phyloP scores from a whole-genome alignment of 2,329 filamentous ascomycete genomes.

The Myotisia sp. region DNA sequence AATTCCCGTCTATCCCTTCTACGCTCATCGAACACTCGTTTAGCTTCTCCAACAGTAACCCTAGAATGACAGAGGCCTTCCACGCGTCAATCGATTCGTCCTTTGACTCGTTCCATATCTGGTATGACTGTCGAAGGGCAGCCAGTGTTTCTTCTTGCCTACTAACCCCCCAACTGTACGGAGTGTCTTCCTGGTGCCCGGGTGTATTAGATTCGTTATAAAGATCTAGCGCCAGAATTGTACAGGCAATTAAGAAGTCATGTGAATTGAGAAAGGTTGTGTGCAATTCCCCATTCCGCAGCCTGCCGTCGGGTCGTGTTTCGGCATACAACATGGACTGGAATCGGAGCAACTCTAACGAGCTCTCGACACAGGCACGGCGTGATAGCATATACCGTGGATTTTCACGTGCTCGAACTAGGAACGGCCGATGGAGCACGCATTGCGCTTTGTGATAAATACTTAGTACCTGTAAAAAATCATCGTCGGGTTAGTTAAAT shows the following conservation, averaged over 20 bases:
- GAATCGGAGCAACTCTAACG: conserved; percentile 65
- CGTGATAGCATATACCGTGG: conserved; percentile 72
- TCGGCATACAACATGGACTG: conserved; percentile 64
- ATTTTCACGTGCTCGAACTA: conserved; percentile 63
- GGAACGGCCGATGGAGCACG: conserved; percentile 75
- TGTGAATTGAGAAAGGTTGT: conserved; percentile 65
- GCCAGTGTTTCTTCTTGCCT: conserved; percentile 58
- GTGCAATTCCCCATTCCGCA: conserved; percentile 63
- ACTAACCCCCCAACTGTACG: conserved; percentile 35
- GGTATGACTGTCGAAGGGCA: conserved; percentile 55
- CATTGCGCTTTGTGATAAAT: conserved; percentile 81
- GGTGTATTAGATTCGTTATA: conserved; percentile 41
- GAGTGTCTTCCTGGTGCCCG: conserved; percentile 24
- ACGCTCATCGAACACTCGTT: conserved; percentile 11
- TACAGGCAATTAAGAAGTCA: conserved; percentile 75
- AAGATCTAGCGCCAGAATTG: conserved; percentile 70
- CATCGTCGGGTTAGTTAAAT: conserved; percentile 4
- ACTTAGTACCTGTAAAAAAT: conserved; percentile 50
- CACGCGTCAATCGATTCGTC: conserved; percentile 77
- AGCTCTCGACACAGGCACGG: conserved; percentile 70
- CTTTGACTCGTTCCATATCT: conserved; percentile 66
- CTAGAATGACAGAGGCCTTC: conserved; percentile 70
- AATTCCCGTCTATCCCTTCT: conserved; percentile 16
- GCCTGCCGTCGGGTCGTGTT: conserved; percentile 53
- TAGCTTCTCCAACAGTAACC: conserved; percentile 71